These are phyloP conservation scores for Plasmopara muralis DNA, from an alignment of 352 stramenopile genomes.

Conservation along the genomic window DNA sequence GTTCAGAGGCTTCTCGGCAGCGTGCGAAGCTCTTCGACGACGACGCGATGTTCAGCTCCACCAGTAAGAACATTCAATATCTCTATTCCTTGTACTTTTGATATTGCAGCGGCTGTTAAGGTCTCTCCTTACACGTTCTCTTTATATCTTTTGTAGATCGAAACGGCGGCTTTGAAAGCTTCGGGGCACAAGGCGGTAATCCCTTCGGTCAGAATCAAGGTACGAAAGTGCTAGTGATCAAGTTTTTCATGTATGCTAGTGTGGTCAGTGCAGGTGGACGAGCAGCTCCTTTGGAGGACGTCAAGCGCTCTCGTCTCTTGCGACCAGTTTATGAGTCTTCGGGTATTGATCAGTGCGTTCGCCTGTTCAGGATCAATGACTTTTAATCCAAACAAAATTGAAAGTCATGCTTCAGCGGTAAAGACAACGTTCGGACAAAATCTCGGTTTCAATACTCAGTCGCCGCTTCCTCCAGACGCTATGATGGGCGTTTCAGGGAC, in stretches of 20 bases:
- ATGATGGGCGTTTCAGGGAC: constrained; percentile 10
- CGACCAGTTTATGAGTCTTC: constrained; percentile 8
- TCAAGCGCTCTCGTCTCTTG: constrained; percentile 6
- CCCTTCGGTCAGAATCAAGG: constrained; percentile 38
- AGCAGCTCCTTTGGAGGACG: constrained; percentile 1
- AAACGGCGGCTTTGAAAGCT: constrained; percentile 19
- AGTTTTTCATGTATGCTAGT: constrained; percentile 5
- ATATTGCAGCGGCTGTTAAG: constrained; percentile 2
- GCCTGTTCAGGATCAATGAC: constrained; percentile 26
- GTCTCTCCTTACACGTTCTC: constrained; percentile 7
- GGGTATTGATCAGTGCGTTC: constrained; percentile 33
- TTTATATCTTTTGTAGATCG: constrained; percentile 12
- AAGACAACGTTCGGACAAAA: constrained; percentile 35
- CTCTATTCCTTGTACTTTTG: neutral
- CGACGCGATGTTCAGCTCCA: constrained; percentile 30
- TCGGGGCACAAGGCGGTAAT: constrained; percentile 19
- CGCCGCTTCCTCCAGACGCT: constrained; percentile 20
- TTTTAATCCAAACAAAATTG: constrained; percentile 30
- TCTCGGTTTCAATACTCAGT: constrained; percentile 20
- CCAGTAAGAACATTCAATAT: constrained; percentile 22
- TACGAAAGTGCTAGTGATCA: constrained; percentile 20
- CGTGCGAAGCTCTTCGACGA: constrained; percentile 1
- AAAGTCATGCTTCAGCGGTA: constrained; percentile 1
- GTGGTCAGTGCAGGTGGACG: constrained; percentile 7
- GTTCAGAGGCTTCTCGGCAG: constrained; percentile 1